Base-by-base conservation (phyloP, 2,329 filamentous ascomycete genomes). In the Sclerotinia spermophila region DNA sequence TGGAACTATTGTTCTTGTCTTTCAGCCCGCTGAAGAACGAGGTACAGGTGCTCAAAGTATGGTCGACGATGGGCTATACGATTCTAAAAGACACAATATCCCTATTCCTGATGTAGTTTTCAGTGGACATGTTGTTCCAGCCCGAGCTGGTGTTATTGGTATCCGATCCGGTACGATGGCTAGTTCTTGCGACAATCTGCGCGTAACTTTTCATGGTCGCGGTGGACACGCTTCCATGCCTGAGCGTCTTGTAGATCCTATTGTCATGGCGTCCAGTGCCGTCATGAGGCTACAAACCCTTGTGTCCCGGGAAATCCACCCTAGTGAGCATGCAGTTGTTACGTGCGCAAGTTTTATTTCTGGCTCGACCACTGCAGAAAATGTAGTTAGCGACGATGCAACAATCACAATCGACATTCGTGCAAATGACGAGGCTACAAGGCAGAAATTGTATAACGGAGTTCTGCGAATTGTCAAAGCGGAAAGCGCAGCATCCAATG, bases 1-100 rank as follows among this genome's bases (percentile, higher is more conserved):
- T 11, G 90, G 90, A 0, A 91, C 88, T 0, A 74, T 92, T 27
- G 79, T 92, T 4, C 78, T 90, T 17, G 79, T 87, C 5, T 92
- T 92, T 77, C 90, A 92, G 74, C 90, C 90, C 0, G 85, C 86
- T 2, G 90, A 92, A 77, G 90, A 92, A 77, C 82, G 85, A 2
- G 88, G 85, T 0, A 83, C 82, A 0, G 90, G 90, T 0, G 90
- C 90, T 0, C 84, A 85, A 78, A 80, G 86, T 60, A 90, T 90
- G 87, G 82, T 90, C 3, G 84, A 86, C 55, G 86, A 86, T 73
- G 86, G 87, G 0, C 74, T 89, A 45, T 89, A 87, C 73, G 66
- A 74, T 33, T 6, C n/a, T 8, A 42, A 55, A 4, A 62, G 56
- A 6, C 78, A 83, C 7, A 82, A 80, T 62, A 80, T 87, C 3